Base-by-base conservation (phyloP, 2,329 filamentous ascomycete genomes). In the Magnaporthales sp. region DNA sequence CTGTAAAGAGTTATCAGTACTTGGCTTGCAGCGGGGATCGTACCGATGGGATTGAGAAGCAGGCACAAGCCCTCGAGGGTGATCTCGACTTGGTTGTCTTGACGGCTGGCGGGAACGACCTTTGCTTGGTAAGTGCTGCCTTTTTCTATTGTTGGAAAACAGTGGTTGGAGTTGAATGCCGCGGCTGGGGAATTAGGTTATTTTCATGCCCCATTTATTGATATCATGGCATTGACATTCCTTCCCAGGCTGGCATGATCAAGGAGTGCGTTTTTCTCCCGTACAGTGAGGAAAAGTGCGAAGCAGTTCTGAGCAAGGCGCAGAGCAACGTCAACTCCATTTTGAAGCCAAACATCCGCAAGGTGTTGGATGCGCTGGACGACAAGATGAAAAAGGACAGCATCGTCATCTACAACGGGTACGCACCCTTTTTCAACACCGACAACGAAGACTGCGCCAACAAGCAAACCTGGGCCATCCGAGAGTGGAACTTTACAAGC, bases 31-130 rank as follows among this genome's bases (percentile, higher is more conserved):
- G 68, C 30, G 74, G 74, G 10, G 75, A 74, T 65, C 67, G 68
- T 7, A 68, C 73, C 1, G 68, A 27, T 6, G 65, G 71, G 5
- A 75, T 77, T 29, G 75, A 72, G 62, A 65, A 74, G 22, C 73
- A 76, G 67, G 69, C 69, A 3, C 46, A 73, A 9, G 65, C 67
- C 2, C 67, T 78, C 9, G 58, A 72, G 1, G 69, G 68, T 24
- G 66, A 73, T 15, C 62, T 76, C n/a, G 74, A 79, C 67, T 54
- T 79, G 27, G 73, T 78, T 9, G 72, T 74, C 6, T 30, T 79
- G 70, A 78, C 76, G 1, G 77, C 75, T 1, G 76, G 77, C 22
- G 77, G 77, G 2, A 79, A 79, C 26, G 60, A 62, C 27, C 60
- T 62, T 19, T 62, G 60, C 61, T 62, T 62, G 60, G 60, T 62